Base-by-base conservation (phyloP, 495 filamentous ascomycete species). In the Aspergillus baeticus region DNA sequence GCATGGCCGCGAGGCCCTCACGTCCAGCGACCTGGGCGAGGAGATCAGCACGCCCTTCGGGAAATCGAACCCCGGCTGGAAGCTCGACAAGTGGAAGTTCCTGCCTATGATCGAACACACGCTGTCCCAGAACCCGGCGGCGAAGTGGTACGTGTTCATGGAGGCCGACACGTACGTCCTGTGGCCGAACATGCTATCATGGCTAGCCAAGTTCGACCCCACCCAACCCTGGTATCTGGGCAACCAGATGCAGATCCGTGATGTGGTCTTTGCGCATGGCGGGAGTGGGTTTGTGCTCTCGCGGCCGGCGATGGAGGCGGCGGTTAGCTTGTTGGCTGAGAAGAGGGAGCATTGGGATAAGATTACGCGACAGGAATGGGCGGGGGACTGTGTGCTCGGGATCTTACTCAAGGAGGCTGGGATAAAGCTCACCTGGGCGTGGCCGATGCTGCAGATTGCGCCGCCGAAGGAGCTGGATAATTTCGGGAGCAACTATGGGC, bases 41-140 rank as follows among this genome's bases (percentile, higher is more conserved):
- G 73, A 75, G 41, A 54, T 55, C 34, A 75, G 71, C 50, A 60
- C 65, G 14, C 57, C 69, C 0, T 57, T 65, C 31, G 75, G 73
- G 8, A 75, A 72, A 59, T 59, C 45, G 3, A 65, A 67, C 22
- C 72, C 75, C 1, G 86, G 82, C 18, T 90, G 86, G 85, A 77
- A 75, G 50, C 71, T 87, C 13, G 86, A 89, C 67, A 87, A 86
- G 63, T 88, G 83, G 77, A 89, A 88, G 67, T 88, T 88, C 64
- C 70, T 89, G 6, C 82, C 84, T 4, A 84, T 85, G 75, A 76
- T 87, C 57, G 75, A 82, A 38, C 71, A 81, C 26, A 79, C 84
- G 17, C 80, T 79, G 62, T 62, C 65, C 23, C 68, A 74, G 65
- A 67, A 70, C 11, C 77, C 79, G n/a, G 64, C 77, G 10, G 75